phyloP scores from a whole-genome alignment of 2,329 filamentous ascomycete species.

The Aspergillus alliaceus region DNA sequence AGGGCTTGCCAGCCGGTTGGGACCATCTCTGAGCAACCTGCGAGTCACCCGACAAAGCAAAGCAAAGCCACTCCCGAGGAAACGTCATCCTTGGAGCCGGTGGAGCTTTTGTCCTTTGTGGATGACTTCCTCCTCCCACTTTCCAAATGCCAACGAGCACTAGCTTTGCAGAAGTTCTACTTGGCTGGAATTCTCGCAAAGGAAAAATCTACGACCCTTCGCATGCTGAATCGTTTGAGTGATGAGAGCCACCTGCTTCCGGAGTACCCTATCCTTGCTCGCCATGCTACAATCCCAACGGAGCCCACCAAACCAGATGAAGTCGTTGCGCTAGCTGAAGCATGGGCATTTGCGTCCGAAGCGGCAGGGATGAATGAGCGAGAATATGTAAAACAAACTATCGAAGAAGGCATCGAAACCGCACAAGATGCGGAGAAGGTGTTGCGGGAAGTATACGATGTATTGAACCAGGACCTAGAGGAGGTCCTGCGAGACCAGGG shows the following conservation, averaged over 20 bases:
- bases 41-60: slow-evolving; percentile 15
- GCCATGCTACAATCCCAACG: slow-evolving; percentile 13
- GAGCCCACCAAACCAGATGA: slow-evolving; percentile 29
- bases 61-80: slow-evolving; percentile 14
- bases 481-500: slow-evolving; percentile 18
- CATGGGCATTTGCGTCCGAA: slow-evolving; percentile 42
- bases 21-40: slow-evolving; percentile 22
- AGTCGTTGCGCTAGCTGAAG: slow-evolving; percentile 35
- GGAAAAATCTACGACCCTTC: slow-evolving; percentile 37
- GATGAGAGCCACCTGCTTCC: slow-evolving; percentile 46
- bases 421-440: slow-evolving; percentile 28
- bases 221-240: slow-evolving; percentile 39
- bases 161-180: slow-evolving; percentile 40
- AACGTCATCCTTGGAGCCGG: slow-evolving; percentile 20
- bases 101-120: slow-evolving; percentile 34
- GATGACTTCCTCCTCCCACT: slow-evolving; percentile 35
- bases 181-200: slow-evolving; percentile 38
- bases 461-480: slow-evolving; percentile 36
- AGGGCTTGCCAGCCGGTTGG: slow-evolving; percentile 35
- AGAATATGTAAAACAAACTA: slow-evolving; percentile 35
- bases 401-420: slow-evolving; percentile 32
- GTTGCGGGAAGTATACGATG: slow-evolving; percentile 32
- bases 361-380: slow-evolving; percentile 32
- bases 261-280: slow-evolving; percentile 39
- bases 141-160: slow-evolving; percentile 35